Percentiles rank a stretch among this genome's conserved stretches.
These are phyloP conservation scores for Kingdonia uniflora DNA, from an alignment of 164 flowering plant species.

Conservation along the genomic window DNA sequence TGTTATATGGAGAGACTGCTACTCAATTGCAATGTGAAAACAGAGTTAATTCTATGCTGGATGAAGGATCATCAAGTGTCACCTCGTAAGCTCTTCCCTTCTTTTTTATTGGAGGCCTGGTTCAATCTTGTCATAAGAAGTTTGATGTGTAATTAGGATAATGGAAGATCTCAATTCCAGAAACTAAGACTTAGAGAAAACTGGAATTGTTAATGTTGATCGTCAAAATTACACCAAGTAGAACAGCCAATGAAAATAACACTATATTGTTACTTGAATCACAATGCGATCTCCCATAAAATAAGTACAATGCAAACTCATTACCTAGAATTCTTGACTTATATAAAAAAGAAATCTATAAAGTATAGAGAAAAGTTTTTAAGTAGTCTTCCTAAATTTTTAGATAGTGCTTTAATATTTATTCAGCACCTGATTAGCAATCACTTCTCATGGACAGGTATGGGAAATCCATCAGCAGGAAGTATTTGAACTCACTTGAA, in stretches of 20 bases:
- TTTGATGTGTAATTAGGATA: neutral
- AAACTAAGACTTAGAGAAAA: too few relatives aligned
- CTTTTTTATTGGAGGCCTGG: too few relatives aligned
- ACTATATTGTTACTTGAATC: too few relatives aligned
- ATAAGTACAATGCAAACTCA: too few relatives aligned
- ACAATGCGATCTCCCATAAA: too few relatives aligned
- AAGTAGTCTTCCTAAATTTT: too few relatives aligned
- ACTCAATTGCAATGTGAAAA: conserved; percentile 13
- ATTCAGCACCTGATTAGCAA: conserved; percentile 8
- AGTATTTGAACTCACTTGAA: conserved; percentile 14
- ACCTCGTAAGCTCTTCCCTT: conserved; percentile 17
- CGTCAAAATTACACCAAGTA: too few relatives aligned
- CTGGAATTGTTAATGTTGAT: too few relatives aligned
- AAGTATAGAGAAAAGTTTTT: too few relatives aligned
- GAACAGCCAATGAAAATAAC: too few relatives aligned
- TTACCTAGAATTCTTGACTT: too few relatives aligned
- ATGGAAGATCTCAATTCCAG: neutral
- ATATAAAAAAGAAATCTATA: too few relatives aligned
- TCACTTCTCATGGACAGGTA: conserved; percentile 19
- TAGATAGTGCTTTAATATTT: conserved; percentile 3
- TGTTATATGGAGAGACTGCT: conserved; percentile 38
- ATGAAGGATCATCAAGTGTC: conserved; percentile 11
- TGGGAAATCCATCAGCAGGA: conserved; percentile 9
- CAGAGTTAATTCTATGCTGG: conserved; percentile 9
- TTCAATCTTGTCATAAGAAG: neutral